Percentiles rank a stretch among this genome's conserved stretches.
phyloP scores from a whole-genome alignment of 2,329 filamentous ascomycete species.

The Fusarium mangiferae region DNA sequence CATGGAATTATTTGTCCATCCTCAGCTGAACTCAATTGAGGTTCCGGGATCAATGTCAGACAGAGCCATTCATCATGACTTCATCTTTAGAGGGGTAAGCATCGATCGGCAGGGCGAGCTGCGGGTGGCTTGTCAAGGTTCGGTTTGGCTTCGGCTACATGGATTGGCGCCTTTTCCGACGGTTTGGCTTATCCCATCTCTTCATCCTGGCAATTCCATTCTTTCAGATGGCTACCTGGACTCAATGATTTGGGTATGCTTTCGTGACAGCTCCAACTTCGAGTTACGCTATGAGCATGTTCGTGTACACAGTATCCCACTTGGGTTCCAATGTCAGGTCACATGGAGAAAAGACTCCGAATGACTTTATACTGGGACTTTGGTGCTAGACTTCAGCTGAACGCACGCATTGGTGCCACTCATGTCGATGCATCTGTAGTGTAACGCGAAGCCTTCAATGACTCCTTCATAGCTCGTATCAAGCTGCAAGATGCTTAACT shows the following conservation, averaged over 20 bases:
- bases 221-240: background rate
- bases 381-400: background rate
- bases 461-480: background rate
- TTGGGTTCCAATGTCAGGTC: background rate
- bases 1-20: background rate
- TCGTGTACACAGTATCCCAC: background rate
- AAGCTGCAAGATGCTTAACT: background rate
- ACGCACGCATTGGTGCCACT: background rate
- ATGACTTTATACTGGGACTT: background rate
- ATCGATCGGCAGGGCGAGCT: conserved; percentile 9
- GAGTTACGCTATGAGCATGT: accelerated
- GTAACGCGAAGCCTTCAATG: background rate
- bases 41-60: too few relatives aligned
- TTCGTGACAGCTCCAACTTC: too few relatives aligned
- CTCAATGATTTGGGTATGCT: too few relatives aligned
- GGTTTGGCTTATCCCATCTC: background rate
- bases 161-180: background rate
- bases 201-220: background rate
- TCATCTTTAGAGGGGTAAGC: background rate
- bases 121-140: conserved; percentile 6
- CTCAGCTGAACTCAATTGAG: background rate
- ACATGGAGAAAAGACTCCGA: background rate
- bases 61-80: background rate
- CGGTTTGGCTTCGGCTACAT: background rate
- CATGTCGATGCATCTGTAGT: background rate